Base-by-base conservation (phyloP, 257 asterid genomes). In the Nicotiana sylvestris region DNA sequence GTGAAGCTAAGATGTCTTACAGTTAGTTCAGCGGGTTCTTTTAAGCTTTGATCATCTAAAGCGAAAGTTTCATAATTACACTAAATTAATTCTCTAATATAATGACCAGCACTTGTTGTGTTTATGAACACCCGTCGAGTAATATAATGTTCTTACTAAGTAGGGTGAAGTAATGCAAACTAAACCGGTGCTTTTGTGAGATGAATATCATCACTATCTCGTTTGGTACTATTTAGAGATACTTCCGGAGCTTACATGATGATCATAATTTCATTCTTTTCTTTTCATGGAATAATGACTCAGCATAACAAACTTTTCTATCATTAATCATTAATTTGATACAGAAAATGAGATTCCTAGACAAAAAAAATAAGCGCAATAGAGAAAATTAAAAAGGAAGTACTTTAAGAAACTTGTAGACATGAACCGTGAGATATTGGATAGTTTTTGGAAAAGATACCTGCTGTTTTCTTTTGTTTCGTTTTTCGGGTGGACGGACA, bases 161-260 rank as follows among this genome's bases (percentile, higher is more conserved):
- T 21, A 21, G 78, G 78, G 35, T 43, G 58, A 70, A 21, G 78
- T 70, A 43, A 70, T 43, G 78, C 58, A 72, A 72, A 72, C 79
- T 49, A 49, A 74, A 25, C 18, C 5, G 21, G 79, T 72, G 61
- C 62, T 12, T 13, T 70, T 46, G 15, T 49, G 39, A 49, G 79
- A 74, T 49, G 21, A 46, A 74, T 74, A 12, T 18, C 25, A 74
- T 74, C 25, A 32, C 5, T 72, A 64, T 64, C 66, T 61, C 15
- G 15, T 21, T 32, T 57, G 18, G 10, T 57, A 57, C 64, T 56
- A 16, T 56, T 13, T 5, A 21, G 16, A 62, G 67, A 62, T 62
- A 10, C 67, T 69, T 70, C 78, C 46, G 35, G 35, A 21, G 33
- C 60, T 66, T 72, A 46, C 37, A 6, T n/a, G 13, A 46, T 72